Evolutionary conservation across 1,139 yeast genomes (phyloP), one percentile per base, ranked within the genome.

Genomic region (Diutina ranongensis): DNA sequence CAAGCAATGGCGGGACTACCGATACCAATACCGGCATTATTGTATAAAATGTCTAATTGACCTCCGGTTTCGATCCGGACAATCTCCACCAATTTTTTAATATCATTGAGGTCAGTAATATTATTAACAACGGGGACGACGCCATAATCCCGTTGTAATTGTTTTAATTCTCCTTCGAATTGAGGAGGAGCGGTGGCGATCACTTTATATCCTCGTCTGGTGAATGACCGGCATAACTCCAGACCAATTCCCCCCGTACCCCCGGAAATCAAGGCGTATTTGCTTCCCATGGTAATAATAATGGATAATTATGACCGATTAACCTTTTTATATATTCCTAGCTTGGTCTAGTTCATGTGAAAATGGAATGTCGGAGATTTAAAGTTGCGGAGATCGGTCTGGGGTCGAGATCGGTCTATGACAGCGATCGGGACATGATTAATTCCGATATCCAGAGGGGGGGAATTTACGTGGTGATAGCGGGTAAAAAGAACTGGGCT

Each of bases 81-180:
- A 31, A 31, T 4, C 13, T 31, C 34, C 7, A 31, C 34, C 34
- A 31, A 31, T 15, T 31, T 31, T 48, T 61, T 55, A 42, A 68
- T 59, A 41, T 63, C 62, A 2, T 58, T 60, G n/a, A 57, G 25
- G 16, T 57, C 51, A 44, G 67, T 56, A 44, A 68, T 60, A 47
- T 68, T 72, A 42, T 62, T 60, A 2, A 58, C 63, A 35, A 64
- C 51, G 2, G 67, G 56, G 15, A 59, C 55, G 8, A 65, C 58
- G 0, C 67, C 68, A 45, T 57, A 60, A 32, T 62, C 53, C 33
- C 54, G 48, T 20, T 54, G 55, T 44, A 67, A 57, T 1, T 65
- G 63, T 40, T 58, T 56, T 58, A 65, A 57, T 35, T 53, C 55
- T 50, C 54, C 54, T 8, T 57, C 31, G 5, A 20, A 25, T 12